Conservation (phyloP, 2,329 filamentous ascomycete genomes). For the Hirsutella minnesotensis region DNA sequence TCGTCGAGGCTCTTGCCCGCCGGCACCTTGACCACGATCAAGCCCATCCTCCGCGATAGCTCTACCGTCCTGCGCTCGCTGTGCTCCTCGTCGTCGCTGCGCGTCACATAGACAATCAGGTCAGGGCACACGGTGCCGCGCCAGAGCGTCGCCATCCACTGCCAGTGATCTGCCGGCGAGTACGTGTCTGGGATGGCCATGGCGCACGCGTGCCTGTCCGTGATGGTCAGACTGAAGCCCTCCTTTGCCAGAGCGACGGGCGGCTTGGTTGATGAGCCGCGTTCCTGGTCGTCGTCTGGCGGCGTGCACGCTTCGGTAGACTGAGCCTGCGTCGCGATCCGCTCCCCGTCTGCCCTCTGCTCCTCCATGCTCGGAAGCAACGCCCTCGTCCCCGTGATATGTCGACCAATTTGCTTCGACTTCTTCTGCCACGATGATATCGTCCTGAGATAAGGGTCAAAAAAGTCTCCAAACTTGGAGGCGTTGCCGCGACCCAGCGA, state of each 20-base stretch:
- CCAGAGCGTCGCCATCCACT: conserved; percentile 94
- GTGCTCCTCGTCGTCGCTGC: conserved; percentile 21
- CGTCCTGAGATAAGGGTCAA: conserved; percentile 51
- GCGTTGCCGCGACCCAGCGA: neutral
- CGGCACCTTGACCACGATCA: conserved; percentile 42
- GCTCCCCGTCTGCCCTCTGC: conserved; percentile 2
- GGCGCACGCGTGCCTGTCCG: conserved; percentile 61
- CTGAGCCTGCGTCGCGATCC: neutral
- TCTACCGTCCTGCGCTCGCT: conserved; percentile 39
- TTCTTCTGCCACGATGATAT: conserved; percentile 60
- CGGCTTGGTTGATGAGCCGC: conserved; percentile 19
- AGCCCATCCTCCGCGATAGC: conserved; percentile 34
- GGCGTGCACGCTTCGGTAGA: conserved; percentile 3
- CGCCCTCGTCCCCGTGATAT: conserved; percentile 23
- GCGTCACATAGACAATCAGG: conserved; percentile 56
- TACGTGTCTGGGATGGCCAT: conserved; percentile 71
- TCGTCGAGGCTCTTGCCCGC: conserved; percentile 43
- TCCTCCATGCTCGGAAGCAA: neutral
- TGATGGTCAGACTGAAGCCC: conserved; percentile 70
- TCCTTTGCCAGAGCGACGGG: conserved; percentile 65
- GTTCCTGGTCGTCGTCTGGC: conserved; percentile 2
- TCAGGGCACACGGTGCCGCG: conserved; percentile 75
- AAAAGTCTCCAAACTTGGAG: conserved; percentile 22
- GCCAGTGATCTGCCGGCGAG: conserved; percentile 82
- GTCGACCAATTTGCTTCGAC: conserved; percentile 54